Conservation (phyloP, 345 rosid genomes). For the Lepidium aucheri region DNA sequence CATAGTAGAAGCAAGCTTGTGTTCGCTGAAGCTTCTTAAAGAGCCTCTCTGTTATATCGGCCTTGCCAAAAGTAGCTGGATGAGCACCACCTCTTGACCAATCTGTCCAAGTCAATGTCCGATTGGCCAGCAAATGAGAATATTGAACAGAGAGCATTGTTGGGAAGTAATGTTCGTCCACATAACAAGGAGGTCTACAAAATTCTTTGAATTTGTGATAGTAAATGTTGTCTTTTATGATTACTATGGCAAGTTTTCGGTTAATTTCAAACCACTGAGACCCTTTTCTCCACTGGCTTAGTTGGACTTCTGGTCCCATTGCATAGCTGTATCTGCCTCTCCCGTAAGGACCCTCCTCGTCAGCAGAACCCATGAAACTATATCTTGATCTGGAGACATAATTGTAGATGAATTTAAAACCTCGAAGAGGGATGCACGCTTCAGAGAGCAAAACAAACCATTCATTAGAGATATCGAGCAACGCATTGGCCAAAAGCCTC, state of each 20-base stretch:
- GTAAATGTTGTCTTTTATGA: constrained; percentile 48
- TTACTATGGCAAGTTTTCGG: constrained; percentile 45
- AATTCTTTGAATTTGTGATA: constrained; percentile 64
- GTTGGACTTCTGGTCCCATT: constrained; percentile 66
- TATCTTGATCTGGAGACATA: constrained; percentile 51
- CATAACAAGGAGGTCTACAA: constrained; percentile 69
- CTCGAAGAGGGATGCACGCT: constrained; percentile 74
- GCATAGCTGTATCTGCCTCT: constrained; percentile 60
- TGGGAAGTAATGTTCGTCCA: constrained; percentile 92
- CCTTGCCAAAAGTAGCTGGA: constrained; percentile 62
- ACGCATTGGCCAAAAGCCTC: constrained; percentile 78
- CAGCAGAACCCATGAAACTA: constrained; percentile 80
- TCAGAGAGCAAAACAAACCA: constrained; percentile 85
- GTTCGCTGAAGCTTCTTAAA: constrained; percentile 36
- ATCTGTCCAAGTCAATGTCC: constrained; percentile 77
- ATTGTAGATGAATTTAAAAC: constrained; percentile 46
- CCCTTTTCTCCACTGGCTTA: constrained; percentile 86
- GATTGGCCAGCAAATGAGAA: constrained; percentile 55
- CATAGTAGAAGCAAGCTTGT: constrained; percentile 45
- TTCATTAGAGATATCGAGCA: constrained; percentile 80
- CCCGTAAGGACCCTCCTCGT: constrained; percentile 62
- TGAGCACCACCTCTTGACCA: constrained; percentile 89
- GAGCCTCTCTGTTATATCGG: constrained; percentile 46
- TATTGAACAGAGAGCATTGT: constrained; percentile 60
- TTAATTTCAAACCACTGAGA: constrained; percentile 91